A percentile compares a stretch with the other conserved stretches of the same genome.
These are phyloP conservation scores for Papiliotrema terrestris DNA, from an alignment of 1,284 basidiomycete genomes.

Conservation along the genomic window DNA sequence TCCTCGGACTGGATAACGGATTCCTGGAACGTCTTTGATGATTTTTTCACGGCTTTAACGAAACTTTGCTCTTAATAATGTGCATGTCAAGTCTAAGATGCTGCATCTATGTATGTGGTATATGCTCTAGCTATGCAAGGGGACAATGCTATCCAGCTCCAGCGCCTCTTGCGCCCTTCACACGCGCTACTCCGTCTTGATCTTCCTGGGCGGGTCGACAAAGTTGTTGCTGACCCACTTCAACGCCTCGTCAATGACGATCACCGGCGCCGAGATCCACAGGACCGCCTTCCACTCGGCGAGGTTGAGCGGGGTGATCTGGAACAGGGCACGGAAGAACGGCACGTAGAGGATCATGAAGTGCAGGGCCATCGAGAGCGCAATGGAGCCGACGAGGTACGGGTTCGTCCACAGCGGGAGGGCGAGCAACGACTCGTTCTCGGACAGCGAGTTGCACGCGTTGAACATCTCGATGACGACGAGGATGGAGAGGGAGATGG, in stretches of 20 bases:
- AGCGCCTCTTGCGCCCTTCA: too few relatives aligned
- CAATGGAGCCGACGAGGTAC: slow-evolving; percentile 82
- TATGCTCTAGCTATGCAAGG: too few relatives aligned
- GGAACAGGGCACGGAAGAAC: slow-evolving; percentile 87
- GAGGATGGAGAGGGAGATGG: slow-evolving; percentile 80
- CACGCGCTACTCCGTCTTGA: slow-evolving; percentile 21
- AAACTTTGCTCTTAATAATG: too few relatives aligned
- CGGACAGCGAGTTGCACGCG: slow-evolving; percentile 97
- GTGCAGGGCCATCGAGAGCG: slow-evolving; percentile 86
- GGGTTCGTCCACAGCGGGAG: slow-evolving; percentile 91
- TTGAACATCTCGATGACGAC: slow-evolving; percentile 95
- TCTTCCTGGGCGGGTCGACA: slow-evolving; percentile 26
- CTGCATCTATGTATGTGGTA: too few relatives aligned
- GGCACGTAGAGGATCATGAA: slow-evolving; percentile 93
- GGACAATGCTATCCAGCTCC: too few relatives aligned
- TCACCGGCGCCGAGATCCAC: slow-evolving; percentile 79
- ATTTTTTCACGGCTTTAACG: neutral
- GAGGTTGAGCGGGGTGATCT: slow-evolving; percentile 87
- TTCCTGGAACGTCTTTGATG: slow-evolving; percentile 31
- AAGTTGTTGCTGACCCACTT: slow-evolving; percentile 73
- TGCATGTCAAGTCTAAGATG: too few relatives aligned
- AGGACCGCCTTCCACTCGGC: slow-evolving; percentile 94
- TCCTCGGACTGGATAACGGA: slow-evolving; percentile 38
- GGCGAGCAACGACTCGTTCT: slow-evolving; percentile 86
- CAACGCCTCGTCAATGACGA: slow-evolving; percentile 85